A percentile compares a stretch with the other conserved stretches of the same genome.
phyloP scores from a whole-genome alignment of 306 rosid species.

The Dicorynia guianensis region DNA sequence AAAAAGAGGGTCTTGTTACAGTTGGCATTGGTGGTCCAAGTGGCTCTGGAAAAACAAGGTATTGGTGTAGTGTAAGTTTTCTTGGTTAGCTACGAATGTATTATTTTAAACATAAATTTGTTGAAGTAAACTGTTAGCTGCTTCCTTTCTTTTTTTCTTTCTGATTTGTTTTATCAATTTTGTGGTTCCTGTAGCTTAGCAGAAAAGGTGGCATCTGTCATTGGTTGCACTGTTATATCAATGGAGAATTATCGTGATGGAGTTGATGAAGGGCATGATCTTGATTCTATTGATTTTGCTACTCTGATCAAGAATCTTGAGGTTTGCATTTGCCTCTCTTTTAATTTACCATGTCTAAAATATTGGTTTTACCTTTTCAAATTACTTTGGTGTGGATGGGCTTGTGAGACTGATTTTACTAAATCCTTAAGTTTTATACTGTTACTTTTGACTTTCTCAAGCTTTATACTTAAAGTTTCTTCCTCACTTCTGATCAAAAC shows the following conservation, averaged over 20 bases:
- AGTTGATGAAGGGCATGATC: slow-evolving; percentile 84
- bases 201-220: slow-evolving; percentile 97
- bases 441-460: slow-evolving; percentile 32
- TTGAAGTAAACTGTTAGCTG: slow-evolving; percentile 31
- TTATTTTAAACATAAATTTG: slow-evolving; percentile 31
- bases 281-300: slow-evolving; percentile 80
- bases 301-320: slow-evolving; percentile 86
- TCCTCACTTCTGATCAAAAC: slow-evolving; percentile 18
- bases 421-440: slow-evolving; percentile 27
- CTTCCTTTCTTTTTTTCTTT: slow-evolving; percentile 30
- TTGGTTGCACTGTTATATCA: slow-evolving; percentile 90
- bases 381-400: slow-evolving; percentile 3
- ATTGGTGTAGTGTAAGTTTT: slow-evolving; percentile 25
- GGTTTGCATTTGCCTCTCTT: slow-evolving; percentile 65
- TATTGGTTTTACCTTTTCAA: slow-evolving; percentile 22
- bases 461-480: slow-evolving; percentile 29
- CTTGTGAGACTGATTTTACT: slow-evolving; percentile 24
- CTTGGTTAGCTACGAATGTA: background rate
- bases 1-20: slow-evolving; percentile 83
- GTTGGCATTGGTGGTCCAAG: slow-evolving; percentile 99
- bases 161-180: slow-evolving; percentile 39
- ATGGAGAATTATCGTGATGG: slow-evolving; percentile 96
- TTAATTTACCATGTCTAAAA: slow-evolving; percentile 32
- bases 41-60: slow-evolving; percentile 99
- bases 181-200: slow-evolving; percentile 85